These are phyloP conservation scores for Sugiyamaella grinbergsii DNA, from an alignment of 1,139 yeast genomes.

Conservation along the genomic window DNA sequence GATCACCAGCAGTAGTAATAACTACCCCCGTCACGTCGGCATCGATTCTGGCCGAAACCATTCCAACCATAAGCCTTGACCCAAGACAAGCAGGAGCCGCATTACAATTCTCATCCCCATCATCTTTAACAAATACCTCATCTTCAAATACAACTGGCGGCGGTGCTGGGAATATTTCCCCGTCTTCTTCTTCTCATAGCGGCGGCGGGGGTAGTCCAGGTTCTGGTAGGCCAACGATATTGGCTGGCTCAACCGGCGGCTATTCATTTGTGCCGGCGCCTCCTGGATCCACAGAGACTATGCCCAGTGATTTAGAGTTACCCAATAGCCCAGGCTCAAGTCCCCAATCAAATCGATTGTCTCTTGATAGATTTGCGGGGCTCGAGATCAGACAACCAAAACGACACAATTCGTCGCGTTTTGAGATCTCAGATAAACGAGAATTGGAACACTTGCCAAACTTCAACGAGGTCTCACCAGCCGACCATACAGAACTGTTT, in stretches of 20 bases:
- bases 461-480: constrained; percentile 88
- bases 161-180: constrained; percentile 1
- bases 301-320: constrained; percentile 44
- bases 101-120: constrained; percentile 5
- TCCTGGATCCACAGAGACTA: constrained; percentile 45
- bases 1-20: constrained; percentile 1
- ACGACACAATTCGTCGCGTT: constrained; percentile 90
- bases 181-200: constrained; percentile 5
- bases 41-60: constrained; percentile 5
- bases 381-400: constrained; percentile 75
- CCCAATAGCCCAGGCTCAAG: constrained; percentile 28
- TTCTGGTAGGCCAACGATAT: constrained; percentile 20
- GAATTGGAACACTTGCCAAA: constrained; percentile 82
- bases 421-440: constrained; percentile 72
- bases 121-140: not conserved
- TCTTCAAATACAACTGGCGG: too few species aligned
- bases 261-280: constrained; percentile 40
- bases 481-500: constrained; percentile 79
- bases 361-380: constrained; percentile 47
- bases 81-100: constrained; percentile 7
- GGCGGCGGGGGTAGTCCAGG: constrained; percentile 10
- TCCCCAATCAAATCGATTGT: constrained; percentile 30
- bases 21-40: constrained; percentile 16
- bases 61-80: constrained; percentile 11
- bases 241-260: constrained; percentile 22